Evolutionary conservation across 768 basidiomycete genomes (phyloP), one percentile per base, ranked within the genome.

Genomic region (Lentinula raphanica): DNA sequence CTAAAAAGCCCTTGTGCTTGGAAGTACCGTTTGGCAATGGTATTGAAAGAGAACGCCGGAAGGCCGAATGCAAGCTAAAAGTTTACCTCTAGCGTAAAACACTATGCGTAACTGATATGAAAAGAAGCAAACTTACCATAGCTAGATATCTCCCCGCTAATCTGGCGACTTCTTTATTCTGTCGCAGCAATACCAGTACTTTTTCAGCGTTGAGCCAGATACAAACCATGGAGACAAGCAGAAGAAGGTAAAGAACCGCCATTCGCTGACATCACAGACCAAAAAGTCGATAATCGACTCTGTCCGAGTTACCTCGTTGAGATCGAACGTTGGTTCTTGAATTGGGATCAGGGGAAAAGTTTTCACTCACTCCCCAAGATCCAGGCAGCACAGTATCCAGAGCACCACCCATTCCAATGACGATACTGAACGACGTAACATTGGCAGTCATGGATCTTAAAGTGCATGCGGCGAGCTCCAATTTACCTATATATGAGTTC

Each of bases 321-420:
- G 78, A 67, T 42, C 38, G 23, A 12, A n/a, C 13, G 6, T 6
- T 31, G 2, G 11, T 12, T 12, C 25, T 27, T 27, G 31, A 15
- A 12, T 25, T 8, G 8, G 51, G 15, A n/a, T 28, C 9, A 25
- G 23, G 51, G 6, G 19, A 7, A 23, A 15, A 15, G 8, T 8
- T 13, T 3, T 27, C 28, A 32, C 54, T 56, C 1, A 86, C 87
- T 4, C 89, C 87, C 85, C 82, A 91, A 17, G 89, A 87, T 38
- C 86, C 79, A 0, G 90, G 89, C 27, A 90, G 79, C 56, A 91
- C 79, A 0, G 88, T 87, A 67, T 91, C 89, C 12, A 91, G 76
- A 4, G 85, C 78, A 25, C 83, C 82, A 5, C 78, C 74, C 36
- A 88, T 76, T 19, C 86, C 85, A 46, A 80, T 79, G 1, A 57